Evolutionary conservation across 2,329 filamentous ascomycete species (phyloP).

Genomic region (Thielaviopsis ethacetica): DNA sequence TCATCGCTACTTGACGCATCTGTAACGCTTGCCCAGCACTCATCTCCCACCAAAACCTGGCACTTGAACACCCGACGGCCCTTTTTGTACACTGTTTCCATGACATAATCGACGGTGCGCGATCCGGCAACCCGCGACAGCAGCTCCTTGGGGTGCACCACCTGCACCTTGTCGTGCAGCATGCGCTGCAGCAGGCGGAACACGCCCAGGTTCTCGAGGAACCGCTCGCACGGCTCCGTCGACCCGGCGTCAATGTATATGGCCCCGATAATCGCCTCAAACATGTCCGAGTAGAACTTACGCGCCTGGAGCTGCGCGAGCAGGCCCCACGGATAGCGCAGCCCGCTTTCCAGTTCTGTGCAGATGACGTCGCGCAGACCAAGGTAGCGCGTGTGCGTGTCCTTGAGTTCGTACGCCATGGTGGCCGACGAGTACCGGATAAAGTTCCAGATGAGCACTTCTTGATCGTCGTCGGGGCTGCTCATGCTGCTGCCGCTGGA

Average conservation of each 20-base stretch:
- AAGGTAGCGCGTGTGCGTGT: constrained; percentile 25
- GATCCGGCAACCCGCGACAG: neutral
- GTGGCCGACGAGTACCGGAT: constrained; percentile 39
- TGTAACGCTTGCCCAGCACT: constrained; percentile 27
- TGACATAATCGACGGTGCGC: constrained; percentile 33
- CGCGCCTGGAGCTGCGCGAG: constrained; percentile 48
- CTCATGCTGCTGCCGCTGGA: constrained; percentile 35
- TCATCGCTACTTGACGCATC: constrained; percentile 34
- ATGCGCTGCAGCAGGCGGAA: constrained; percentile 44
- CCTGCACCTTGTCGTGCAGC: constrained; percentile 40
- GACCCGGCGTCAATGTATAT: constrained; percentile 67
- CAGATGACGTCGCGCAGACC: constrained; percentile 32
- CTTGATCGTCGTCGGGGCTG: constrained; percentile 14
- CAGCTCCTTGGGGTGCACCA: constrained; percentile 46
- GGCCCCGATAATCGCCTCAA: constrained; percentile 68
- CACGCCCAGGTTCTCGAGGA: constrained; percentile 51
- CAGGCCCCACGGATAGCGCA: constrained; percentile 58
- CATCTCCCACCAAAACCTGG: constrained; percentile 30
- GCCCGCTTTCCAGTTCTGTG: constrained; percentile 30
- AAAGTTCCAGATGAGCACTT: constrained; percentile 47
- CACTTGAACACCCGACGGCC: constrained; percentile 41
- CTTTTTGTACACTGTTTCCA: constrained; percentile 32
- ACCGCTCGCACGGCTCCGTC: constrained; percentile 35
- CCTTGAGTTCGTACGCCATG: constrained; percentile 19
- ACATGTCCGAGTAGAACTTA: constrained; percentile 71